phyloP scores from a whole-genome alignment of 2,329 filamentous ascomycete species.

The Xylariaceae sp. region DNA sequence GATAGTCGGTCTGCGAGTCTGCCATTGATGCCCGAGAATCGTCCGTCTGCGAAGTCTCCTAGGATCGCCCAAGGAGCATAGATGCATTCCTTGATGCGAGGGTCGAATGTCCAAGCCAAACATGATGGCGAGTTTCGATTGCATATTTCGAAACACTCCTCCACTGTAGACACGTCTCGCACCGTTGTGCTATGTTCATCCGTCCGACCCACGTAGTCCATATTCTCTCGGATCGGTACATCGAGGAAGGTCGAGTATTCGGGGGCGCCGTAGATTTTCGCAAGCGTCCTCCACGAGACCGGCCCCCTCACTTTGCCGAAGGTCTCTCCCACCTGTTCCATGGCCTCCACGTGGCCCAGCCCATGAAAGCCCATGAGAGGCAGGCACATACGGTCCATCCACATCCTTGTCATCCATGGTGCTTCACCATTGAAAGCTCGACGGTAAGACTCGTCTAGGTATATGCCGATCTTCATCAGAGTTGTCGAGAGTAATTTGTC shows the following conservation, averaged over 20 bases:
- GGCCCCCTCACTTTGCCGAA: constrained; percentile 38
- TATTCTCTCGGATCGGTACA: constrained; percentile 35
- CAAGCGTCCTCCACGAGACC: constrained; percentile 49
- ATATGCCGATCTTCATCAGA: constrained; percentile 50
- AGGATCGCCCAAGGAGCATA: constrained; percentile 49
- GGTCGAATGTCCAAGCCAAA: constrained; percentile 50
- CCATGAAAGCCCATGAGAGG: constrained; percentile 54
- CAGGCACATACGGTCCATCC: constrained; percentile 48
- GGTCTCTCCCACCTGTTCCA: constrained; percentile 41
- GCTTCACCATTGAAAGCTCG: constrained; percentile 54
- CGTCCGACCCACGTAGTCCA: constrained; percentile 49
- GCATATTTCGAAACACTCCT: constrained; percentile 44
- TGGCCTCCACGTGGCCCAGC: constrained; percentile 41
- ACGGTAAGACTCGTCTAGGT: constrained; percentile 52
- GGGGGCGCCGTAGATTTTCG: constrained; percentile 44
- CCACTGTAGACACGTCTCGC: constrained; percentile 35
- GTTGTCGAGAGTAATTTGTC: constrained; percentile 52
- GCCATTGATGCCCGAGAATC: constrained; percentile 38
- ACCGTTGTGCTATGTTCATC: constrained; percentile 41
- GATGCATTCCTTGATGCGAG: constrained; percentile 37
- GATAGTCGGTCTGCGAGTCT: constrained; percentile 25
- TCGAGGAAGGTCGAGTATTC: constrained; percentile 36
- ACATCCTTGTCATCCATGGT: constrained; percentile 46
- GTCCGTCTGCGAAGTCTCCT: constrained; percentile 34
- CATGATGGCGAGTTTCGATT: constrained; percentile 36